Conservation (phyloP, 2,329 filamentous ascomycete species). For the Fusarium sp. region DNA sequence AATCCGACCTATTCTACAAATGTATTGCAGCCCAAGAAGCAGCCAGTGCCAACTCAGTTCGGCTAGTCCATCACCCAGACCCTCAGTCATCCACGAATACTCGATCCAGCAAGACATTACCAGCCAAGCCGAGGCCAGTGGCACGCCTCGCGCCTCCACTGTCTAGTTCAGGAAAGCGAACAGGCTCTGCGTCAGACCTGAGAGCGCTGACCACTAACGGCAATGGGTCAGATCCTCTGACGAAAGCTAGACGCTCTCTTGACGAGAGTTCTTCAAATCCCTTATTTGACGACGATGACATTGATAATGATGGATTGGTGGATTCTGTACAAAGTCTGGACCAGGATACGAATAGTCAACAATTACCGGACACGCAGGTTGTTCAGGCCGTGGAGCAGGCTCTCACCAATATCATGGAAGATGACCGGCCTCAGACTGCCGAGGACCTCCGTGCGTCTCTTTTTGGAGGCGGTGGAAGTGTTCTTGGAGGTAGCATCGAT, state of each 20-base stretch:
- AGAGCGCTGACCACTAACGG: constrained; percentile 53
- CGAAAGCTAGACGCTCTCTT: constrained; percentile 72
- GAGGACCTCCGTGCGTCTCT: constrained; percentile 76
- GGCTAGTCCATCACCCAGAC: constrained; percentile 37
- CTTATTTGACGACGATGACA: constrained; percentile 86
- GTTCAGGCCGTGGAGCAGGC: constrained; percentile 95
- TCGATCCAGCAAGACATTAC: constrained; percentile 53
- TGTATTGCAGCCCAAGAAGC: constrained; percentile 90
- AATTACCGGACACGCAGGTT: constrained; percentile 78
- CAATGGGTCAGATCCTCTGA: constrained; percentile 56
- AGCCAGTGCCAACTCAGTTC: constrained; percentile 52
- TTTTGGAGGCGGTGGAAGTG: constrained; percentile 58
- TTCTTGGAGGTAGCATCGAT: constrained; percentile 41
- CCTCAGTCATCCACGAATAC: constrained; percentile 42
- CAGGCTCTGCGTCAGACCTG: constrained; percentile 64
- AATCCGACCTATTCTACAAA: constrained; percentile 95
- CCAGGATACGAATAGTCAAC: constrained; percentile 68
- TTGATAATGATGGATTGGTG: constrained; percentile 75
- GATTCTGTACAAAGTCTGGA: constrained; percentile 85
- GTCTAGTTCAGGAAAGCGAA: constrained; percentile 53
- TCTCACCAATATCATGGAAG: constrained; percentile 91
- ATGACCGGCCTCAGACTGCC: constrained; percentile 73
- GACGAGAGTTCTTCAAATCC: constrained; percentile 68
- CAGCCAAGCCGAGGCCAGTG: constrained; percentile 59
- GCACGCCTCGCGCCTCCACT: constrained; percentile 56